Evolutionary conservation across 306 rosid species (phyloP), one percentile per base, ranked within the genome.

Genomic region (Bauhinia variegata): DNA sequence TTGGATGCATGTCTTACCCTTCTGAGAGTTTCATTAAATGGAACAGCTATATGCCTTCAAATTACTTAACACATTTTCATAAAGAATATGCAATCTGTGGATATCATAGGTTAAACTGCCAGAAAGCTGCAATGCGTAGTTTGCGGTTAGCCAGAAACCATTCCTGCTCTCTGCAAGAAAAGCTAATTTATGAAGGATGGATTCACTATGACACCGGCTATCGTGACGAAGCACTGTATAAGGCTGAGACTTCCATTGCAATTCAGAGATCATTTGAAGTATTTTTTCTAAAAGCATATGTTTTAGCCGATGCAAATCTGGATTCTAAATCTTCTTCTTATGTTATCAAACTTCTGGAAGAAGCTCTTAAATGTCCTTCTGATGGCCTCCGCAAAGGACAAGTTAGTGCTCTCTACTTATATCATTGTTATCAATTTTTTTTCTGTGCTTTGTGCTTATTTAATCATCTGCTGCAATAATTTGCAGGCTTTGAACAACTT

Each of bases 311-410:
- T 75, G 16, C 83, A 42, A 84, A 54, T 73, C 74, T 86, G 55
- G 89, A 88, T 76, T 59, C 79, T 11, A 75, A 86, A 68, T 79
- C 97, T 37, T 88, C 89, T 41, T 60, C 84, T 8, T 66, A 77
- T 49, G 96, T 88, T 16, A 70, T 88, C 73, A 79, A 86, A 47
- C 83, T 84, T 73, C 84, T 91, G 10, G 75, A 88, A 75, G 95
- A 91, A 62, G 96, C 97, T 67, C 92, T 88, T 37, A 80, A 67
- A 71, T 91, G 97, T 60, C 96, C 96, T 67, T 91, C 97, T 9
- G 97, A 91, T 30, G 90, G 92, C 18, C 96, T 91, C 50, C 87
- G 96, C 57, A 91, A 91, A 81, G 97, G 97, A 76, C 97, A 91
- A 79, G 97, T 91, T 69, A 73, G 86, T 52, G 36, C 37, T 50